A percentile compares a stretch with the other conserved stretches of the same genome.
These are phyloP conservation scores for Thinopyrum elongatum DNA, from an alignment of 176 grass and related monocot genomes.

Conservation along the genomic window DNA sequence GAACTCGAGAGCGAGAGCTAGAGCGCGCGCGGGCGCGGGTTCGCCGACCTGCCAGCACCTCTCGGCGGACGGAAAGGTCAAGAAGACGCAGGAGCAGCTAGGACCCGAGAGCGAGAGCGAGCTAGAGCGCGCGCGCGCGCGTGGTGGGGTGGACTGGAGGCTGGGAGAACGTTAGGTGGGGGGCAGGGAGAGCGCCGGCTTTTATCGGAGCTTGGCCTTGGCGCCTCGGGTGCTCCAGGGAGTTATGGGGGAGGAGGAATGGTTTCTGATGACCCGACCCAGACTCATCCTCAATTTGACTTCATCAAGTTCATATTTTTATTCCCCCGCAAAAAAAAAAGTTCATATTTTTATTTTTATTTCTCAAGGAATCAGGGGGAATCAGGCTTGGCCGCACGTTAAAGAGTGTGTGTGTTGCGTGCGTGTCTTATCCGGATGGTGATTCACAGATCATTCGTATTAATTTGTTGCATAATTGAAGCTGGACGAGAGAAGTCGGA, in stretches of 20 bases:
- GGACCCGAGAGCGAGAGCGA: not conserved
- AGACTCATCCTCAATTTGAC: not conserved
- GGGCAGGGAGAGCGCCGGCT: not conserved
- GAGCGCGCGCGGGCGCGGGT: not conserved
- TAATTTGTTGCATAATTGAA: not conserved
- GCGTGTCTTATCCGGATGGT: not conserved
- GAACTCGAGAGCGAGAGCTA: not conserved
- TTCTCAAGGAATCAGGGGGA: not conserved
- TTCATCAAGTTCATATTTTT: not conserved
- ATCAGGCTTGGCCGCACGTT: not conserved
- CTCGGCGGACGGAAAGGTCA: not conserved
- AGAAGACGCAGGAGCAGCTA: not conserved
- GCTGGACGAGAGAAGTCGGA: not conserved
- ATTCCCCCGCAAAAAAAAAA: not conserved
- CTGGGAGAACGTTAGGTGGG: slow-evolving; percentile 29
- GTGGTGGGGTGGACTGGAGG: slow-evolving; percentile 1
- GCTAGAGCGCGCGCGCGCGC: too few species aligned
- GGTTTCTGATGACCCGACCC: not conserved
- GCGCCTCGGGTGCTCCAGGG: not conserved
- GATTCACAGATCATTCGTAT: not conserved
- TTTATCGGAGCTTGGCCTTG: not conserved
- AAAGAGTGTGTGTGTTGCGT: not conserved
- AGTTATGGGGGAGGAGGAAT: not conserved
- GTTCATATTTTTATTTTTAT: not conserved
- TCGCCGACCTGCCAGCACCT: not conserved